Percentiles rank a stretch among this genome's conserved stretches.
Evolutionary conservation across 2,329 filamentous ascomycete genomes (phyloP).

Genomic region (Claviceps humidiphila): DNA sequence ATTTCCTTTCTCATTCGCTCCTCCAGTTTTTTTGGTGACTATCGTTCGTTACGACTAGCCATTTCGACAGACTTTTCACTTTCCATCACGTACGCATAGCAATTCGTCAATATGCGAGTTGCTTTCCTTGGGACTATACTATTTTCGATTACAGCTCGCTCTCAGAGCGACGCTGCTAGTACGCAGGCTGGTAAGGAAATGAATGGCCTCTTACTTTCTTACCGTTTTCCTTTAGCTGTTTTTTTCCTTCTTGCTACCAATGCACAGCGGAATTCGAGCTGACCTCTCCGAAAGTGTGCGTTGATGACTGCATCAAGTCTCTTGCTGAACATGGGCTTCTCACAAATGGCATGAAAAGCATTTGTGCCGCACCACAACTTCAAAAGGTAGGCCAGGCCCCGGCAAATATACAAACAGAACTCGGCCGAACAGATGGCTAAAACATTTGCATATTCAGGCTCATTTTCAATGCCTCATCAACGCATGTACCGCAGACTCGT

Average conservation of each 20-base stretch:
- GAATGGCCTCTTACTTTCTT: neutral
- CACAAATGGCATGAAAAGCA: conserved; percentile 6
- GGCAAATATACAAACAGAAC: neutral
- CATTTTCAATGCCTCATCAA: conserved; percentile 19
- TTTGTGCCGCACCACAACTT: conserved; percentile 7
- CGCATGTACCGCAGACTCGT: conserved; percentile 14
- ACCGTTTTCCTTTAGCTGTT: neutral
- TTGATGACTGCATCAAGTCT: conserved; percentile 10
- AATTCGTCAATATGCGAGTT: conserved; percentile 13
- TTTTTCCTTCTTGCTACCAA: neutral
- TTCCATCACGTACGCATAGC: conserved; percentile 4
- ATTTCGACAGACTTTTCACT: conserved; percentile 10
- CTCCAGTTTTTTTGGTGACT: conserved; percentile 17
- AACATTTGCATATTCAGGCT: conserved; percentile 12
- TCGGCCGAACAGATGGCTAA: neutral
- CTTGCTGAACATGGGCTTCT: conserved; percentile 8
- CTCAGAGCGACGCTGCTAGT: neutral
- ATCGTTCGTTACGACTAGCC: conserved; percentile 19
- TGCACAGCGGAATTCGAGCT: neutral
- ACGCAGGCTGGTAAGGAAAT: neutral
- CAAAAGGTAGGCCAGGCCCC: conserved; percentile 3
- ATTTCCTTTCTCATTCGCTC: conserved; percentile 9
- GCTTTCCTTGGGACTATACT: conserved; percentile 5
- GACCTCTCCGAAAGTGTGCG: conserved; percentile 8
- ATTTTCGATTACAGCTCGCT: conserved; percentile 6